These are phyloP conservation scores for Lipomyces yamadae DNA, from an alignment of 805 yeast genomes.

Conservation along the genomic window DNA sequence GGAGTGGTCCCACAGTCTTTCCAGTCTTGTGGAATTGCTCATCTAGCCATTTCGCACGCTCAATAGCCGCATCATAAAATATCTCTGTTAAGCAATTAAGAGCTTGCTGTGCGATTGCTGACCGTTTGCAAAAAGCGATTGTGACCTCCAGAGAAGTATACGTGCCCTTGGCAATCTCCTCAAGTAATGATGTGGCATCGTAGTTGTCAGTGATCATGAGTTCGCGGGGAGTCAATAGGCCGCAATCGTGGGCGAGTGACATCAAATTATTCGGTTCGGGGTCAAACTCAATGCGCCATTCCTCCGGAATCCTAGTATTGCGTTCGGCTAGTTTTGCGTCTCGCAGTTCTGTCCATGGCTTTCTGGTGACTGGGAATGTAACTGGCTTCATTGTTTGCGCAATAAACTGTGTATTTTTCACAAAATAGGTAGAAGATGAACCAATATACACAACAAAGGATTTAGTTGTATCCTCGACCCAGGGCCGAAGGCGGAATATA, in stretches of 20 bases:
- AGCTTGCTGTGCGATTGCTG: constrained; percentile 63
- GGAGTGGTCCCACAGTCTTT: constrained; percentile 56
- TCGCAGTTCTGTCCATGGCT: constrained; percentile 50
- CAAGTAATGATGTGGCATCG: constrained; percentile 37
- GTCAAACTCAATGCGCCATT: constrained; percentile 49
- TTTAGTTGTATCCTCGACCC: too few relatives aligned
- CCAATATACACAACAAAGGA: neutral
- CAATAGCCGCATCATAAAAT: constrained; percentile 65
- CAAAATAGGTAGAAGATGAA: neutral
- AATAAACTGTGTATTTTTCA: neutral
- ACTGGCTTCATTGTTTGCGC: constrained; percentile 27
- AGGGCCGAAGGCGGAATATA: too few relatives aligned
- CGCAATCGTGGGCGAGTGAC: constrained; percentile 33
- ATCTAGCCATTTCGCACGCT: constrained; percentile 61
- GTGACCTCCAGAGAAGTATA: constrained; percentile 54
- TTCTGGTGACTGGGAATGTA: constrained; percentile 24
- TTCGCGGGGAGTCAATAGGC: constrained; percentile 38
- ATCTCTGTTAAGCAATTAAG: constrained; percentile 46
- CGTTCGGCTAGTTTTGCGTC: constrained; percentile 51
- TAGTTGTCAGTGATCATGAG: constrained; percentile 41
- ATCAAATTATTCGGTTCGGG: constrained; percentile 21
- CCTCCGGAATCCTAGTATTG: constrained; percentile 51
- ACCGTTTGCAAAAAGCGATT: constrained; percentile 59
- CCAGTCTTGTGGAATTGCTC: constrained; percentile 53
- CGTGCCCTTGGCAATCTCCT: constrained; percentile 42